Evolutionary conservation across 495 filamentous ascomycete species (phyloP), one percentile per base, ranked within the genome.

Genomic region (Halenospora varia): DNA sequence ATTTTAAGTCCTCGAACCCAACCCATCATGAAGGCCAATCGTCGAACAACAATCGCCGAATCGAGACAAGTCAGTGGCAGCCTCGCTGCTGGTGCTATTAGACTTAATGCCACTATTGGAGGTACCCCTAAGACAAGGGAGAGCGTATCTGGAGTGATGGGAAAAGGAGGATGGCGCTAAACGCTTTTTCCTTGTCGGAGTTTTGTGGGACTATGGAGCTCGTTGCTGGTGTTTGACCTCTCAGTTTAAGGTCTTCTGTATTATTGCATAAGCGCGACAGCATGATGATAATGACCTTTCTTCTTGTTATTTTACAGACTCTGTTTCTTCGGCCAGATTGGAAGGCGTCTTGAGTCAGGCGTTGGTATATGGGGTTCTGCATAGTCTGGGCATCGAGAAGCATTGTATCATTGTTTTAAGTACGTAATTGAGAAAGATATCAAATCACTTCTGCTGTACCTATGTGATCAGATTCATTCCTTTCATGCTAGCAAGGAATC

Each of bases 1-100:
- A 84, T 89, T 15, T 70, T 90, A 48, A 85, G 84, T 52, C 86
- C 87, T 47, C 75, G 85, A 13, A 79, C 81, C 19, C 71, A 82
- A n/a, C 81, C 84, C 1, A 75, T 90, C n/a, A 78, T 82, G 66
- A 88, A 88, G 65, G 53, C 26, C 46, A 39, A 22, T 26, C 53
- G 63, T 13, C 57, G 65, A 6, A 68, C 62, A 1, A 65, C 62
- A 0, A 68, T 65, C 49, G 60, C 53, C 13, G 57, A 60, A 4
- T 42, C 53, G 9, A 45, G 65, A 55, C 62, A 60, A 41, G 45
- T 60, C 23, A 60, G 53, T 25, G 61, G 56, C 10, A 54, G 35
- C 22, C n/a, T 59, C 26, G 48, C 49, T 26, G 42, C 52, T 19
- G 51, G 47, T 2, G 49, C 60, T 15, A 41, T 59, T 3, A 49